A percentile compares a stretch with the other conserved stretches of the same genome.
phyloP scores from a whole-genome alignment of 345 rosid genomes.

The Eucalyptus albens region DNA sequence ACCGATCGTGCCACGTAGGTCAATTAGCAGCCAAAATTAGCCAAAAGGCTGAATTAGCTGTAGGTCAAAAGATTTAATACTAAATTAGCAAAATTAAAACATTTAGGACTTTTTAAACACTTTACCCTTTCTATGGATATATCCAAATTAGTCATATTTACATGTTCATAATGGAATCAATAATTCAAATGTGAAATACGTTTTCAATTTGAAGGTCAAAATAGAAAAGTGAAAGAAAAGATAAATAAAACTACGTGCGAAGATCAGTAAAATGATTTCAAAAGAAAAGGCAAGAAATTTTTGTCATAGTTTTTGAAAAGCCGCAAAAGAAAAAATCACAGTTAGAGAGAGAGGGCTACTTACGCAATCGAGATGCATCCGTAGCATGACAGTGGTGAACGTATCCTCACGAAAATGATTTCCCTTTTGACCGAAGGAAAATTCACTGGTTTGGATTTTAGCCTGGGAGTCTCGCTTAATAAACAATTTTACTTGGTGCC shows the following conservation, averaged over 20 bases:
- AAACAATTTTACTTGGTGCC: background rate
- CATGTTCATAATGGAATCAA: background rate
- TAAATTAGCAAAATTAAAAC: rapidly evolving
- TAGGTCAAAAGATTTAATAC: no score
- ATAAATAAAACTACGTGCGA: background rate
- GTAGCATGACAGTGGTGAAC: background rate
- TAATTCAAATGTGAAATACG: background rate
- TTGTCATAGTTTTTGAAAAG: background rate
- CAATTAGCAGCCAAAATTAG: no score
- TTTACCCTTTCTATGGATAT: no score
- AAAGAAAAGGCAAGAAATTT: background rate
- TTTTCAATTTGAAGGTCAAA: background rate
- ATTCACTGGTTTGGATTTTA: background rate
- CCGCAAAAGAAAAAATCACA: background rate
- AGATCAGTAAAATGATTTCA: background rate
- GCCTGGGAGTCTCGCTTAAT: background rate
- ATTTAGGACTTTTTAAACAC: no score
- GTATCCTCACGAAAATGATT: background rate
- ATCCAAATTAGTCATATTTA: background rate
- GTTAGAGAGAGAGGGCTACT: background rate
- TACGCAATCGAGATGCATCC: background rate
- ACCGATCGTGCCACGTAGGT: rapidly evolving
- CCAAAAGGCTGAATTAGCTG: rapidly evolving
- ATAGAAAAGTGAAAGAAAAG: background rate
- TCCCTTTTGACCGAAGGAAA: background rate